Conservation (phyloP, 2,329 filamentous ascomycete genomes). For the Fusarium keratoplasticum region DNA sequence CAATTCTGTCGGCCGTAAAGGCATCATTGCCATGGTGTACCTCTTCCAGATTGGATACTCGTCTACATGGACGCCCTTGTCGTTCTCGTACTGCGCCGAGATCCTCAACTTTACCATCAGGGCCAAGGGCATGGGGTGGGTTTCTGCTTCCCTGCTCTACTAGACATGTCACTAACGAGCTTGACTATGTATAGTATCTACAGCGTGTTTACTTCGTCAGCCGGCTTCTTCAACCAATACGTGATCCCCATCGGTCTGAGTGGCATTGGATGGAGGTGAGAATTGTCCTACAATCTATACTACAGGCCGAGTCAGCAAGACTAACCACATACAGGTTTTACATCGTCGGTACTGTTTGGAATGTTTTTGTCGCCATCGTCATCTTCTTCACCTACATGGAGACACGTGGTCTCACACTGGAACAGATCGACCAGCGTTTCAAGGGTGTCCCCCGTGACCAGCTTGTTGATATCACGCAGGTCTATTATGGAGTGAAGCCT, state of each 20-base stretch:
- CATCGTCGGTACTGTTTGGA: constrained; percentile 18
- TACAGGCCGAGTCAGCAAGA: background rate
- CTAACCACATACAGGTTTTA: constrained; percentile 8
- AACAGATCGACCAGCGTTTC: constrained; percentile 25
- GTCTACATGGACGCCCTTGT: constrained; percentile 19
- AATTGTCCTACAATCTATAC: background rate
- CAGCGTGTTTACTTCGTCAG: constrained; percentile 11
- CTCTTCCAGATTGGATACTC: constrained; percentile 28
- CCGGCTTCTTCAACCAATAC: constrained; percentile 24
- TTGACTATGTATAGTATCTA: constrained; percentile 3
- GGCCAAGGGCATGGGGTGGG: constrained; percentile 21
- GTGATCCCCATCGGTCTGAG: constrained; percentile 14
- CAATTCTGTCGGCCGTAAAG: constrained; percentile 7
- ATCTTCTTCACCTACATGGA: constrained; percentile 21
- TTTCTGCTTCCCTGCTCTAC: background rate
- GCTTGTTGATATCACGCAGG: constrained; percentile 7
- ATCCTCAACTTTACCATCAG: constrained; percentile 23
- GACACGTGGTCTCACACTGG: constrained; percentile 19
- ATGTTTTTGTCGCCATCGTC: constrained; percentile 7
- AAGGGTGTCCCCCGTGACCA: constrained; percentile 20
- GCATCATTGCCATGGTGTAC: constrained; percentile 24
- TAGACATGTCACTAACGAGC: background rate
- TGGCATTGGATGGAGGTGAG: constrained; percentile 20
- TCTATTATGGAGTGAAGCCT: constrained; percentile 10
- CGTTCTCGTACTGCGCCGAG: constrained; percentile 22